Base-by-base conservation (phyloP, 331 rosid species). In the Prunus yedoensis region DNA sequence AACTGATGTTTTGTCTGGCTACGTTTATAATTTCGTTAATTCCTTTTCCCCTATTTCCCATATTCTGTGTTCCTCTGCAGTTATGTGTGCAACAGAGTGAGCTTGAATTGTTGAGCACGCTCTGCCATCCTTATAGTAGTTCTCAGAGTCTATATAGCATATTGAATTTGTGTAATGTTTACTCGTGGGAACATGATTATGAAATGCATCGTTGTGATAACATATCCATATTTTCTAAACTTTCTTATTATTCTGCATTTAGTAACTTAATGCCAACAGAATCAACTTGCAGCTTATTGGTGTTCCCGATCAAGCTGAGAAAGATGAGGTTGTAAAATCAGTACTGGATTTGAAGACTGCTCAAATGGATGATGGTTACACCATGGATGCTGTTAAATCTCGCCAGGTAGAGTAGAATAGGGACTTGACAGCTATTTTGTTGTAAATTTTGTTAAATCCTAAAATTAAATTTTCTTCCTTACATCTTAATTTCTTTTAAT, bases 341-440 rank as follows among this genome's bases (percentile, higher is more conserved):
- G 91, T 90, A 46, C 88, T 88, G 96, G 74, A 83, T 81, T 83
- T 94, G 80, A 90, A 82, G 77, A 90, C 60, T 47, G 86, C 87
- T 52, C 92, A 94, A 79, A 87, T 92, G 79, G 93, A 94, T 74
- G 97, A 94, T 76, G 99, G 99, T 75, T 94, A 92, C 81, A 83
- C 88, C 74, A 63, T 70, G 84, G 90, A 85, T 74, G 91, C 85
- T 75, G 89, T 90, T 77, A 80, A 78, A 75, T 89, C 88, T 83
- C 97, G 99, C 67, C 90, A 85, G 91, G 98, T 94, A 81, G 59
- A 77, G 66, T 49, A 63, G 35, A 20, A 25, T 10, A n/a, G 14
- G 52, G 53, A 67, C 17, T 20, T 41, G 66, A 71, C n/a, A 56
- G 18, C 9, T 54, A 28, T 12, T 15, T 1, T 38, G 10, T 41